These are phyloP conservation scores for Hirschfeldia incana DNA, from an alignment of 345 rosid species.

Conservation along the genomic window DNA sequence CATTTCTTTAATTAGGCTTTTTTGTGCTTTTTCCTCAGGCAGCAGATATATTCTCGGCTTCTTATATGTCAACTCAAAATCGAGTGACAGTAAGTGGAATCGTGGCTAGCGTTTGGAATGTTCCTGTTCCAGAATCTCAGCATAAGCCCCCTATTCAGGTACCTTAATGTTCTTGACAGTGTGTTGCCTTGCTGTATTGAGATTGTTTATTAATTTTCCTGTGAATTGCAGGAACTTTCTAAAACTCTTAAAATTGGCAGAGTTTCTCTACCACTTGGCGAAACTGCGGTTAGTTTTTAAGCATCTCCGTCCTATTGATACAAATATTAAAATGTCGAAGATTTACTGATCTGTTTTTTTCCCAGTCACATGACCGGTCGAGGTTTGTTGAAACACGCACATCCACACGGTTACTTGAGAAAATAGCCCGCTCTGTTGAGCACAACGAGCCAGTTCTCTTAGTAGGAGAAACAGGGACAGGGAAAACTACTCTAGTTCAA, in stretches of 20 bases:
- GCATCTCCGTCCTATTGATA: conserved; percentile 27
- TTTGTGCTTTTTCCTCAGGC: conserved; percentile 54
- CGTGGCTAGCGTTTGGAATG: conserved; percentile 64
- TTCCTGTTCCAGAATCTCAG: conserved; percentile 49
- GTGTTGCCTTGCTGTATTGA: conserved; percentile 30
- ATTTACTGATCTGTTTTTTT: conserved; percentile 33
- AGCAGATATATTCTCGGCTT: conserved; percentile 73
- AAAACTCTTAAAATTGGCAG: conserved; percentile 70
- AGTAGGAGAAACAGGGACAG: conserved; percentile 99
- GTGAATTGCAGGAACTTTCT: conserved; percentile 53
- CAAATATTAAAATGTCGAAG: conserved; percentile 11
- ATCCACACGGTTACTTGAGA: conserved; percentile 75
- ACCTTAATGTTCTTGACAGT: conserved; percentile 27
- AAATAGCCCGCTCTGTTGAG: conserved; percentile 79
- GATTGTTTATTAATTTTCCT: conserved; percentile 22
- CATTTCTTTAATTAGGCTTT: conserved; percentile 4
- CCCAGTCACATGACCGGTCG: conserved; percentile 54
- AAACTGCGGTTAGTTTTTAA: conserved; percentile 47
- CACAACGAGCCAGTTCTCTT: conserved; percentile 89
- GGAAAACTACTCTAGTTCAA: conserved; percentile 96
- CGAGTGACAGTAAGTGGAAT: conserved; percentile 54
- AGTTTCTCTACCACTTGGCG: conserved; percentile 55
- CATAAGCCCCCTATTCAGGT: conserved; percentile 85
- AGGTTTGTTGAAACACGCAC: conserved; percentile 74
- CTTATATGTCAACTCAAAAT: conserved; percentile 51